Percentiles rank a stretch among this genome's conserved stretches.
Evolutionary conservation across 192 early-diverging fungal species (phyloP).

Genomic region (Lunasporangiospora selenospora): DNA sequence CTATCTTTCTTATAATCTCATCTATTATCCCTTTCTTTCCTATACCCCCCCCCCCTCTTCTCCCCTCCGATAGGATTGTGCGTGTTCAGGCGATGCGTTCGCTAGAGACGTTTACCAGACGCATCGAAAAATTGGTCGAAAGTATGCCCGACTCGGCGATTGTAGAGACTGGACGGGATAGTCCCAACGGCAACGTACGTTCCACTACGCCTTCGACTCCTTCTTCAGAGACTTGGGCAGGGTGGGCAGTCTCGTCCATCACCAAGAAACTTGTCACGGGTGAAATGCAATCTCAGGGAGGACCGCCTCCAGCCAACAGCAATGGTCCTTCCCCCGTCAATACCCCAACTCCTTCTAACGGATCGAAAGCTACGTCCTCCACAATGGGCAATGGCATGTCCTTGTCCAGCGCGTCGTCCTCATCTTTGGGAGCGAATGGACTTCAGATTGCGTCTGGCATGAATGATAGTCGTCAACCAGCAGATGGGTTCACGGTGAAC

Average conservation of each 20-base stretch:
- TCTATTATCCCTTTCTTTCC: neutral
- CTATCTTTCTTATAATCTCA: too few species aligned
- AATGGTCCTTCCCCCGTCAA: constrained; percentile 4
- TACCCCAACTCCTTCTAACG: constrained; percentile 16
- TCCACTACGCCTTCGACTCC: constrained; percentile 35
- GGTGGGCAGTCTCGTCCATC: constrained; percentile 89
- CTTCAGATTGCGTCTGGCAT: constrained; percentile 20
- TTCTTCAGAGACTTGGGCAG: constrained; percentile 76
- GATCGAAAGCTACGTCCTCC: constrained; percentile 12
- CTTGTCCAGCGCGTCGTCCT: neutral
- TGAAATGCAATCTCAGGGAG: constrained; percentile 14
- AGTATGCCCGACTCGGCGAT: constrained; percentile 71
- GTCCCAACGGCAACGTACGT: constrained; percentile 35
- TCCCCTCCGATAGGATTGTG: constrained; percentile 63
- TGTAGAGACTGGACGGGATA: constrained; percentile 24
- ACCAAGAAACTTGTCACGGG: constrained; percentile 57
- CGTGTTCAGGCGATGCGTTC: constrained; percentile 86
- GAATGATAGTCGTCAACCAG: constrained; percentile 4
- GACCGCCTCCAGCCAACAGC: constrained; percentile 2
- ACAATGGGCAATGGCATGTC: constrained; percentile 21
- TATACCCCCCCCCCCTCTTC: constrained; percentile 26
- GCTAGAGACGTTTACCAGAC: constrained; percentile 68
- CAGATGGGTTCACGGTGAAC: constrained; percentile 28
- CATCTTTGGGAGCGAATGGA: constrained; percentile 4
- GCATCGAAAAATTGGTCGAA: constrained; percentile 70